phyloP scores from a whole-genome alignment of 495 filamentous ascomycete genomes.

The Penicillium steckii region DNA sequence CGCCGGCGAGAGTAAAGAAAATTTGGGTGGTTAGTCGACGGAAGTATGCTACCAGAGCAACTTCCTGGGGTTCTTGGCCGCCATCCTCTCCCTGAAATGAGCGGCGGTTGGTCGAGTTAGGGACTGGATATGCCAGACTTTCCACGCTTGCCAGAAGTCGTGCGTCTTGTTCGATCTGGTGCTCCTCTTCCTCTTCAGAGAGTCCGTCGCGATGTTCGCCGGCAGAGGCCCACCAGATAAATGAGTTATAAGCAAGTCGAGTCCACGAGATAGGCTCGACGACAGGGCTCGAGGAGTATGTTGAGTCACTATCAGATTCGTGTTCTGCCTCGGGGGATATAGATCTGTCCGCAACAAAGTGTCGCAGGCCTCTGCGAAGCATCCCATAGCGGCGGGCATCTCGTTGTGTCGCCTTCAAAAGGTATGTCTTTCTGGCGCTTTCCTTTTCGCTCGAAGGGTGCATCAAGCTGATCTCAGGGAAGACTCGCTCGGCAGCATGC shows the following conservation, averaged over 20 bases:
- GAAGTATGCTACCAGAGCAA: conserved; percentile 87
- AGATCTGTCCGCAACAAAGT: conserved; percentile 37
- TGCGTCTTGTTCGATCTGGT: conserved; percentile 43
- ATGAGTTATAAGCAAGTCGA: conserved; percentile 82
- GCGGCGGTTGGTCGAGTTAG: conserved; percentile 41
- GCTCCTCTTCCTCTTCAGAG: conserved; percentile 43
- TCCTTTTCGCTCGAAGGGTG: conserved; percentile 24
- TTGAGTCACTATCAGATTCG: conserved; percentile 44
- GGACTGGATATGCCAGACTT: conserved; percentile 29
- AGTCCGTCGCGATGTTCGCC: conserved; percentile 70
- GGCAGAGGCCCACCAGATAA: conserved; percentile 98
- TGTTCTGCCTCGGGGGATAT: conserved; percentile 18
- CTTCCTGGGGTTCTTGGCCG: conserved; percentile 52
- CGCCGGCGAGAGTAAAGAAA: conserved; percentile 62
- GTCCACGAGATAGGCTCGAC: conserved; percentile 86
- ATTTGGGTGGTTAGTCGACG: conserved; percentile 77
- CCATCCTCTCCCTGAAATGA: conserved; percentile 36
- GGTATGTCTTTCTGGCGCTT: conserved; percentile 24
- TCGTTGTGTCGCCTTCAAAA: conserved; percentile 84
- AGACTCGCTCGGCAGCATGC: conserved; percentile 56
- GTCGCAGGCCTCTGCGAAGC: conserved; percentile 65
- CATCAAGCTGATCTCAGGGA: conserved; percentile 63
- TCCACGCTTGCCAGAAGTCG: conserved; percentile 43
- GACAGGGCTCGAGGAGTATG: conserved; percentile 50
- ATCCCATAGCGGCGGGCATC: conserved; percentile 78